Percentiles rank a stretch among this genome's conserved stretches.
phyloP scores from a whole-genome alignment of 495 filamentous ascomycete species.

The Bryoglossum gracile region DNA sequence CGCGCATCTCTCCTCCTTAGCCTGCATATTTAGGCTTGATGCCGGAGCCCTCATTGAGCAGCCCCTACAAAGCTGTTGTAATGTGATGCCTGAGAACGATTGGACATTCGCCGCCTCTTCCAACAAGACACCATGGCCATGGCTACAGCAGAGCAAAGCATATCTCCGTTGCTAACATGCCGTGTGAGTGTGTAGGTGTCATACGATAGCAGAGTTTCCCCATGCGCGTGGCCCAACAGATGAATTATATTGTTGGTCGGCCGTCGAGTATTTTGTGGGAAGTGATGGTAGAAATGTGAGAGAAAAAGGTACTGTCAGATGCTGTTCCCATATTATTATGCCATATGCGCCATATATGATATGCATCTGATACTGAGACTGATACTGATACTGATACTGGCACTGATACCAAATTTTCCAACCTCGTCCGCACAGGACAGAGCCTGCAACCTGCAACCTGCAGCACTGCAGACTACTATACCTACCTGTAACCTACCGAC shows the following conservation, averaged over 20 bases:
- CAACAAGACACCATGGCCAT: background rate
- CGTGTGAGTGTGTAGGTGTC: conserved; percentile 15
- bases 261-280: no score
- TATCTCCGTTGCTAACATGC: no score
- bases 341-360: conserved; percentile 3
- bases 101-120: background rate
- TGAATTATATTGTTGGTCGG: no score
- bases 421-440: no score
- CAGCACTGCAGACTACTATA: no score
- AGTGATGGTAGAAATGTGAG: no score
- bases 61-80: background rate
- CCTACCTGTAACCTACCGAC: no score
- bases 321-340: no score
- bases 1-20: background rate
- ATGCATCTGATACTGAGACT: conserved; percentile 13
- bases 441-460: no score
- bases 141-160: conserved; percentile 11
- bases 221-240: conserved; percentile 3
- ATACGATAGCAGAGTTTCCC: conserved; percentile 8
- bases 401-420: no score
- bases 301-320: no score
- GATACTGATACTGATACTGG: no score
- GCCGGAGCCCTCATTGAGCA: conserved; percentile 2
- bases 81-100: background rate
- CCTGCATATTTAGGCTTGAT: conserved; percentile 16